Evolutionary conservation across 768 basidiomycete genomes (phyloP), one percentile per base, ranked within the genome.

Genomic region (Hypholoma sublateritium): DNA sequence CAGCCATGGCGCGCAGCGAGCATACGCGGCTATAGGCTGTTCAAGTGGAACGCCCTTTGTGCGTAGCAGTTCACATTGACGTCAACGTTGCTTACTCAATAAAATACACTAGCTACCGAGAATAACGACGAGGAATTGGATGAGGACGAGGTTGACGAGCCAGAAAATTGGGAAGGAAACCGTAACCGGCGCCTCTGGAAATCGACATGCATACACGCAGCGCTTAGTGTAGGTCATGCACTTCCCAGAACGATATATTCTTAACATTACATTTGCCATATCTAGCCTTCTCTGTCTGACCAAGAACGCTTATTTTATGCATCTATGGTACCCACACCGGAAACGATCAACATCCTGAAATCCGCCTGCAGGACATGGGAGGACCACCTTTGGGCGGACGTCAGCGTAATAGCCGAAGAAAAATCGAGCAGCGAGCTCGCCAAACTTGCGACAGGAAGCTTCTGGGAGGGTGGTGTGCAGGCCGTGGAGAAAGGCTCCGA

Each of bases 1-100:
- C 91, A 95, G 61, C 89, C 93, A 0, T 98, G 95, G 96, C 80
- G 94, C 21, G 93, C 93, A 2, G 93, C 95, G 1, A 90, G 87
- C 54, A 83, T 98, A 42, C 86, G 90, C 5, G 96, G 96, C 1
- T 88, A 91, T 1, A 70, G 85, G 25, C 69, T 93, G 17, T 95
- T 93, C 65, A 77, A 80, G 32, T 95, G 93, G 89, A 77, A 77
- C 44, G 81, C 83, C 0, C 79, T 95, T 2, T 82, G 90, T 90
- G 62, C 47, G 83, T 73, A 43, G 34, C 32, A 25, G 56, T 57
- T 9, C 2, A 6, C 22, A 36, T n/a, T 9, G 28, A 16, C 12
- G 12, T 28, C 13, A 5, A 21, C 16, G 11, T 24, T 24, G 13
- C 59, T 32, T 32, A 32, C 60, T 6, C 55, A 28, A 19, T 36